Base-by-base conservation (phyloP, 441 rosid species). In the Viola pubescens region DNA sequence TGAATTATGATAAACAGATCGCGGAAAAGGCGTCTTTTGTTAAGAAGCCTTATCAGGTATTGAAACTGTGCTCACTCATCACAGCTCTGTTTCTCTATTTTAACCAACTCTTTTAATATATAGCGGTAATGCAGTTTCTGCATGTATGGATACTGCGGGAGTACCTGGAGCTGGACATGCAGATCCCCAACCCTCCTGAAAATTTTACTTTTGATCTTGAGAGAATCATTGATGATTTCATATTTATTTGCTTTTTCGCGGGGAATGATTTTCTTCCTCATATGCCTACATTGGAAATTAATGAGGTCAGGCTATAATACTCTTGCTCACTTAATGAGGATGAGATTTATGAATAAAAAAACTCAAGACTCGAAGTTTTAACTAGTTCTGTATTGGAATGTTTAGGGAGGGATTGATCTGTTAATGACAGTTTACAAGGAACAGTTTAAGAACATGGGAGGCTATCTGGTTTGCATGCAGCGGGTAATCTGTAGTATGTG, bases 231-330 rank as follows among this genome's bases (percentile, higher is more conserved):
- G 70, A 73, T 64, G 73, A 73, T 47, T 68, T 64, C 37, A 43
- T 73, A 0, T 73, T 73, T 61, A 51, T 73, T 7, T 68, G 73
- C 51, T 56, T 69, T 14, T 68, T 73, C 49, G 64, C 47, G 3
- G 73, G 77, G 9, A 73, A 73, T 48, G 77, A 73, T 54, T 73
- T 68, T 65, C 66, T 73, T 41, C 77, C 70, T 1, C 67, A 57
- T 54, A 60, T 73, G 73, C 77, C 77, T 4, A 56, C 73, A 4
- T 37, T 68, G 45, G 70, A 52, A 12, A 56, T 60, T 9, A 58
- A 19, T 48, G 77, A 73, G 77, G 77, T 52, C 34, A 26, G 34
- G 34, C 34, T 26, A 26, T 26, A 26, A 26, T 26, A 26, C 34
- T 50, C 13, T 53, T 10, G 7, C 9, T 16, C 1, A 6, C 9